Evolutionary conservation across 2,329 filamentous ascomycete species (phyloP), one percentile per base, ranked within the genome.

Genomic region (Calycina herbarum): DNA sequence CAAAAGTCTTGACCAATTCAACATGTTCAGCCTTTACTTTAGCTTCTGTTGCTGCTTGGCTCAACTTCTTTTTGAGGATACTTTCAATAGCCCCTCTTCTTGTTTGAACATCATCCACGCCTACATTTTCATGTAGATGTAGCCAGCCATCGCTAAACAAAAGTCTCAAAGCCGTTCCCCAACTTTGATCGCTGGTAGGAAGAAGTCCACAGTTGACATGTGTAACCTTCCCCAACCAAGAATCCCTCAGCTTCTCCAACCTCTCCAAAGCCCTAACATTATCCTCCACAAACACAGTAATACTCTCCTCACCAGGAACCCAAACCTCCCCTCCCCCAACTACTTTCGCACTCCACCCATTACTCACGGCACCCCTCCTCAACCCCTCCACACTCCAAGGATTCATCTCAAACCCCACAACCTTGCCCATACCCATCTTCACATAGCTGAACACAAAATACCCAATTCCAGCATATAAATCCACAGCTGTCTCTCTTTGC

Each of bases 391-490:
- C 85, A 70, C 89, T 93, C 89, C 94, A 91, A 0, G 90, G 89
- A 76, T 97, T 97, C 57, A 97, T 81, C 78, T 98, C 94, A 91
- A 92, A 98, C 71, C 93, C 92, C 54, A 95, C 80, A 1, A 97
- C 89, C 59, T 85, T 80, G 8, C 73, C 80, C 73, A 94, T 80
- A 0, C 92, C 93, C 20, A 89, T 85, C 66, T 81, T 83, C 6
- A 89, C 84, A 78, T 97, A 97, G 38, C 87, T 91, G 74, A 97
- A 96, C 3, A 90, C 86, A 78, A 98, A 97, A 78, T 97, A 97
- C 5, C 94, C 94, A 69, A 97, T 97, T 0, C 94, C 94, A 0
- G 91, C 92, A 79, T 96, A 97, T 66, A 98, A 80, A 77, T 98
- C 94, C 0, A 96, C 85, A 0, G 89, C 86, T 0, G 54, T 60